Percentiles rank a stretch among this genome's conserved stretches.
phyloP scores from a whole-genome alignment of 2,329 filamentous ascomycete species.

The Cryphonectria japonica region DNA sequence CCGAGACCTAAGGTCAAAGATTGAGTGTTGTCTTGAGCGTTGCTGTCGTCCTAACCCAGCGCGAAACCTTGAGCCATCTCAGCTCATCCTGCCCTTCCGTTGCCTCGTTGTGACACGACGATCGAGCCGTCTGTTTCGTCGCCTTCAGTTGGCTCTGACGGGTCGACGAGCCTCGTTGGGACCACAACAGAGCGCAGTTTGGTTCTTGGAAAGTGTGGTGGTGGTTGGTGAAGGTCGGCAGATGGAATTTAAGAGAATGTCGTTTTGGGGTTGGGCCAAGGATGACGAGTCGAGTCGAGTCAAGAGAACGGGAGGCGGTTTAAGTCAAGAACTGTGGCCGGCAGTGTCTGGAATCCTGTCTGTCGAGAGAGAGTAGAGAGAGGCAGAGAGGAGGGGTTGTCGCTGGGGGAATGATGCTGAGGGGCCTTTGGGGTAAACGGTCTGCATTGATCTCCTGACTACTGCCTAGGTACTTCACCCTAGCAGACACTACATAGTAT shows the following conservation, averaged over 20 bases:
- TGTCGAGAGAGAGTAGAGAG: not conserved
- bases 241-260: not conserved
- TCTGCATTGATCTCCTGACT: not conserved
- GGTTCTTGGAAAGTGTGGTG: not conserved
- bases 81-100: conserved; percentile 5
- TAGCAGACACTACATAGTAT: not conserved
- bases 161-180: not conserved
- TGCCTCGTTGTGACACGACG: conserved; percentile 3
- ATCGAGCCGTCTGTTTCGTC: not conserved
- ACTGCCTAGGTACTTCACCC: not conserved
- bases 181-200: not conserved
- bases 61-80: conserved; percentile 18
- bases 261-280: not conserved
- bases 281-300: not conserved
- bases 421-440: not conserved
- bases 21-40: not conserved
- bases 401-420: not conserved
- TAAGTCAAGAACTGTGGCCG: not conserved
- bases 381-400: not conserved
- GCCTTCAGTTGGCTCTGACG: not conserved
- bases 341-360: not conserved
- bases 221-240: not conserved
- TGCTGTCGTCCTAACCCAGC: not conserved
- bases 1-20: not conserved
- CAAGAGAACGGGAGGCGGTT: not conserved